These are phyloP conservation scores for Moricandia moricandioides DNA, from an alignment of 345 rosid genomes.

Conservation along the genomic window DNA sequence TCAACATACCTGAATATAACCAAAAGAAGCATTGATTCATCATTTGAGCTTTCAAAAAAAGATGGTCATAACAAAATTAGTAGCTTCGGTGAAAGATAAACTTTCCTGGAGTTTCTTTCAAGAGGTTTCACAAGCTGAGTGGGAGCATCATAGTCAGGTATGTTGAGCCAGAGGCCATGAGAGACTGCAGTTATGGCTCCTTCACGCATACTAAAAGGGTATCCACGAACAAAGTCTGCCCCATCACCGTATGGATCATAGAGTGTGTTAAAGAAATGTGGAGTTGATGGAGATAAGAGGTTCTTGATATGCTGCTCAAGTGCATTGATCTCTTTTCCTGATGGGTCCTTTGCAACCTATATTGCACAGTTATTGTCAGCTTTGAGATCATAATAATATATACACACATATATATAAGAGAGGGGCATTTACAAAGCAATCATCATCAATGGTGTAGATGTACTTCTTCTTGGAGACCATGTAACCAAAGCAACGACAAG, in stretches of 20 bases:
- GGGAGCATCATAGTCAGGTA: conserved; percentile 91
- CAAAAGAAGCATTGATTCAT: conserved; percentile 8
- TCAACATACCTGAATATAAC: conserved; percentile 59
- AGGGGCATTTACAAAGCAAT: conserved; percentile 50
- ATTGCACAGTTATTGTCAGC: conserved; percentile 7
- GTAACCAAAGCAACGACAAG: conserved; percentile 62
- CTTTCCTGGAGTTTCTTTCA: conserved; percentile 72
- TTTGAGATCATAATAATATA: background rate
- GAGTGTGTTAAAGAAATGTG: conserved; percentile 77
- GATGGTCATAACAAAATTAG: background rate
- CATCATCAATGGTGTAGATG: conserved; percentile 61
- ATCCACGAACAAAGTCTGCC: conserved; percentile 86
- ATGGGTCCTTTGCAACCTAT: conserved; percentile 83
- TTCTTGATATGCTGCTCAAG: conserved; percentile 84
- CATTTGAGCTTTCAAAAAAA: background rate
- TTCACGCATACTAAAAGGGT: conserved; percentile 83
- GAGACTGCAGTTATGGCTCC: conserved; percentile 77
- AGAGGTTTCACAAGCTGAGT: conserved; percentile 90
- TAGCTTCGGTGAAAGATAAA: conserved; percentile 3
- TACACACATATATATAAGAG: background rate
- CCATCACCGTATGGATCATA: conserved; percentile 78
- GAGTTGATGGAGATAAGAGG: conserved; percentile 63
- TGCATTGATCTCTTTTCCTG: conserved; percentile 75
- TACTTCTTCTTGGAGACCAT: conserved; percentile 60
- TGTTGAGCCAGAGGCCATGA: conserved; percentile 93